These are phyloP conservation scores for Asterochloris sp. DNA, from an alignment of 139 green algal genomes.

Conservation along the genomic window DNA sequence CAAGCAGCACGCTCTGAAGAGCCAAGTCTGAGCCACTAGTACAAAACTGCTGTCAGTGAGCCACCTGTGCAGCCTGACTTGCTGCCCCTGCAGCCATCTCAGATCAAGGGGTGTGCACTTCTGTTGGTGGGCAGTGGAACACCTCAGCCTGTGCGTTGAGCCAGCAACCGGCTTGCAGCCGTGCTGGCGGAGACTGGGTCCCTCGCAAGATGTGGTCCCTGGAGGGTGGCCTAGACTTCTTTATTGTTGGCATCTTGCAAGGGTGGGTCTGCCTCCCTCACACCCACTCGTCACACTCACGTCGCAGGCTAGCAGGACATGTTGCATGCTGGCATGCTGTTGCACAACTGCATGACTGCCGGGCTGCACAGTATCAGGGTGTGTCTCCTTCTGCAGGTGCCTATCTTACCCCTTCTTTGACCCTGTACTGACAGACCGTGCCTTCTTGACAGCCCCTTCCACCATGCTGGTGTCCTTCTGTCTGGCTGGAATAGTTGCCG, in stretches of 20 bases:
- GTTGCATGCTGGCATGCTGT: neutral
- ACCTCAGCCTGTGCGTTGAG: slow-evolving; percentile 1
- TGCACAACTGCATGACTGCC: neutral
- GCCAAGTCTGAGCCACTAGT: too few relatives aligned
- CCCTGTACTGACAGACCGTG: slow-evolving; percentile 26
- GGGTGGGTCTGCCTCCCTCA: neutral
- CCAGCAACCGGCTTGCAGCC: slow-evolving; percentile 9
- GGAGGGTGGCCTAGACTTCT: slow-evolving; percentile 19
- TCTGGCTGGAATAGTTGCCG: slow-evolving; percentile 16
- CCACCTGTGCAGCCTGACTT: neutral
- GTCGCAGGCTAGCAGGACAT: too few relatives aligned
- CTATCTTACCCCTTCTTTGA: slow-evolving; percentile 29
- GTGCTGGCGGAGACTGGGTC: slow-evolving; percentile 1
- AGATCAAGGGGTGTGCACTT: slow-evolving; percentile 9
- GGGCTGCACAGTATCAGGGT: slow-evolving; percentile 7
- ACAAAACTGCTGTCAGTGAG: too few relatives aligned
- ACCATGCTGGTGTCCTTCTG: slow-evolving; percentile 27
- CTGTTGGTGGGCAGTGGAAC: slow-evolving; percentile 18
- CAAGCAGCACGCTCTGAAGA: too few relatives aligned
- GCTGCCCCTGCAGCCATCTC: slow-evolving; percentile 16
- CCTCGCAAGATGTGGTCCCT: slow-evolving; percentile 10
- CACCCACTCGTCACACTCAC: too few relatives aligned
- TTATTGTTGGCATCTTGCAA: slow-evolving; percentile 26
- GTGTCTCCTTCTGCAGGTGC: too few relatives aligned
- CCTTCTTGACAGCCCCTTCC: slow-evolving; percentile 21